Evolutionary conservation across 345 rosid species (phyloP).

Genomic region (Eucalyptus erythrocorys): DNA sequence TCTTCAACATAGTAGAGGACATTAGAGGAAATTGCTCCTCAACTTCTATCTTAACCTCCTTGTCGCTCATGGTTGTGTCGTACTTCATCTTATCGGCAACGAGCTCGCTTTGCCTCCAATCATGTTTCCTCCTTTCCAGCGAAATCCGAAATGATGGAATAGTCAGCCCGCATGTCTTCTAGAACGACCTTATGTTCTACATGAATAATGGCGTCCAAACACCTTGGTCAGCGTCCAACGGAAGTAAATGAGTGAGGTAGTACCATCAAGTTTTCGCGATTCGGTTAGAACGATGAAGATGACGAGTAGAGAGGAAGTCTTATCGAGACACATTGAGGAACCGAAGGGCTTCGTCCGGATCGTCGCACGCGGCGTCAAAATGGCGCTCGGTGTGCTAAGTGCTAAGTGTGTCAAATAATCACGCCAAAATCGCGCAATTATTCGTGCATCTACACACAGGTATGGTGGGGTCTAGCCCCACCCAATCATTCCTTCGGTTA

Average conservation of each 20-base stretch:
- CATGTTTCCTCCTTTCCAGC: neutral
- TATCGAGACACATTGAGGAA: slow-evolving; percentile 68
- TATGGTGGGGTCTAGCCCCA: too few species aligned
- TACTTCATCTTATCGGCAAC: neutral
- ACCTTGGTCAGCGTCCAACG: slow-evolving; percentile 12
- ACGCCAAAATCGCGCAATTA: too few species aligned
- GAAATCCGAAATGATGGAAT: slow-evolving; percentile 8
- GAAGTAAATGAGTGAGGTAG: neutral
- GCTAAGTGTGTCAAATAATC: too few species aligned
- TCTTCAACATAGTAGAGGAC: neutral
- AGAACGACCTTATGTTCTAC: slow-evolving; percentile 76
- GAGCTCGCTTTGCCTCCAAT: neutral
- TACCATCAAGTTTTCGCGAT: neutral
- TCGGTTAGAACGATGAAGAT: neutral
- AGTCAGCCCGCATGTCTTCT: slow-evolving; percentile 75
- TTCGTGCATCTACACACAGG: too few species aligned
- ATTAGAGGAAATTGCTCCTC: neutral
- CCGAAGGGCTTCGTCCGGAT: slow-evolving; percentile 31
- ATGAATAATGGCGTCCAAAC: slow-evolving; percentile 77
- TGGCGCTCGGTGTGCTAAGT: too few species aligned
- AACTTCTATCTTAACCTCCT: neutral
- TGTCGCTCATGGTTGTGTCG: neutral
- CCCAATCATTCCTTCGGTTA: too few species aligned
- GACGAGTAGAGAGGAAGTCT: neutral
- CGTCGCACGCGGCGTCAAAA: slow-evolving; percentile 31